Percentiles rank a stretch among this genome's conserved stretches.
These are phyloP conservation scores for Tulasnella sp. DNA, from an alignment of 768 basidiomycete genomes.

Conservation along the genomic window DNA sequence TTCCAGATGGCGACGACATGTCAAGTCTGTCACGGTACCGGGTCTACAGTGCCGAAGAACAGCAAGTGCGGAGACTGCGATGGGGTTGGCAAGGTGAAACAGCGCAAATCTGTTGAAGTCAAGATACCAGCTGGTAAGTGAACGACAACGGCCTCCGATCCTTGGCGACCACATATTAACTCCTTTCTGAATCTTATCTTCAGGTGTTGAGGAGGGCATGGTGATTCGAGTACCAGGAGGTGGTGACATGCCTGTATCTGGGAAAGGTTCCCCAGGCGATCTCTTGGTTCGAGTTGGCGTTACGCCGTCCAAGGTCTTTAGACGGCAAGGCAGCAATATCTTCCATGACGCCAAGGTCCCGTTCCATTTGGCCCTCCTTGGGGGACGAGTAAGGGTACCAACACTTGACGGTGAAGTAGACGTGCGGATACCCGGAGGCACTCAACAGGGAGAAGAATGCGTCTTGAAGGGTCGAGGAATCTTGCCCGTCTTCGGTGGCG, in stretches of 20 bases:
- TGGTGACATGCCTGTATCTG: constrained; percentile 75
- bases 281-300: constrained; percentile 80
- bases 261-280: constrained; percentile 72
- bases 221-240: constrained; percentile 64
- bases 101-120: constrained; percentile 64
- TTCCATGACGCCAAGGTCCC: constrained; percentile 87
- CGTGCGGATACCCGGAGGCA: constrained; percentile 81
- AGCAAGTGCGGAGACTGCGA: constrained; percentile 69
- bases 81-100: constrained; percentile 80
- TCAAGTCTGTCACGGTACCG: constrained; percentile 65
- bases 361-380: constrained; percentile 83
- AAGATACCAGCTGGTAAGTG: constrained; percentile 74
- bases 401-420: constrained; percentile 95
- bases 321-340: constrained; percentile 82
- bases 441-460: constrained; percentile 96
- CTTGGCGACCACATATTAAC: background rate
- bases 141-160: background rate
- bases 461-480: constrained; percentile 84
- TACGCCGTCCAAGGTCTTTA: constrained; percentile 69
- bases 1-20: constrained; percentile 97
- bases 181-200: background rate
- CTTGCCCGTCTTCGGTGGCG: constrained; percentile 42
- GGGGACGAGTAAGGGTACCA: constrained; percentile 82
- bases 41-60: constrained; percentile 64
- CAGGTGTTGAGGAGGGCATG: constrained; percentile 95